Evolutionary conservation across 805 yeast genomes (phyloP).

Genomic region (Lipomyces orientalis): DNA sequence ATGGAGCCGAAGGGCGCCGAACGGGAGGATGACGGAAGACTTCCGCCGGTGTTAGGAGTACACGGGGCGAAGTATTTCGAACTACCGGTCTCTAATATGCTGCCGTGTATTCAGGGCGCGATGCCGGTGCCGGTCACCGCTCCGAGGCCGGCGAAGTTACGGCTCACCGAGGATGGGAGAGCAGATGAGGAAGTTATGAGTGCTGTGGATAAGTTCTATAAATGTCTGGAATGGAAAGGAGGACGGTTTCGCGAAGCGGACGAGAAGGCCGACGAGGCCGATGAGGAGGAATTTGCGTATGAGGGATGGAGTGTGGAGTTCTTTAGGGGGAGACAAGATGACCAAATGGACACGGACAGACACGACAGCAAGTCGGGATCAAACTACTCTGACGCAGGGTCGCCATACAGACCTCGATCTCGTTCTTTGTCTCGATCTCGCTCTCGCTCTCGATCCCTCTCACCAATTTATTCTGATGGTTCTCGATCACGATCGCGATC

Average conservation of each 20-base stretch:
- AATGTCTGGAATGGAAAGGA: slow-evolving; percentile 9
- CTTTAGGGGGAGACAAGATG: slow-evolving; percentile 10
- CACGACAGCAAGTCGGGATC: background rate
- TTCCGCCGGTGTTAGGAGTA: slow-evolving; percentile 29
- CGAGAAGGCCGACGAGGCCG: slow-evolving; percentile 7
- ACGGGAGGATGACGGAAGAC: background rate
- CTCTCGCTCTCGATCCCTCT: slow-evolving; percentile 1
- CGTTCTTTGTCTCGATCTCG: slow-evolving; percentile 8
- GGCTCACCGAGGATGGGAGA: background rate
- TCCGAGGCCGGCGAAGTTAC: slow-evolving; percentile 16
- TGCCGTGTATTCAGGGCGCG: slow-evolving; percentile 16
- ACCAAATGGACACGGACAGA: background rate
- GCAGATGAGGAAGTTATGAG: background rate
- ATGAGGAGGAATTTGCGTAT: slow-evolving; percentile 16
- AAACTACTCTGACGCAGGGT: background rate
- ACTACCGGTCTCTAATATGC: slow-evolving; percentile 37
- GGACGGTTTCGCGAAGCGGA: slow-evolving; percentile 19
- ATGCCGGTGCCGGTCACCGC: slow-evolving; percentile 4
- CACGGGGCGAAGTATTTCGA: slow-evolving; percentile 25
- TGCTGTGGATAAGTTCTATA: slow-evolving; percentile 29
- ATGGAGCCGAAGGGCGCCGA: background rate
- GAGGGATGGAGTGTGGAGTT: slow-evolving; percentile 23
- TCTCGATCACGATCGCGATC: background rate
- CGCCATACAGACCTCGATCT: background rate
- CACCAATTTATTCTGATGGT: background rate